These are phyloP conservation scores for Nemania diffusa DNA, from an alignment of 2,329 filamentous ascomycete species.

Conservation along the genomic window DNA sequence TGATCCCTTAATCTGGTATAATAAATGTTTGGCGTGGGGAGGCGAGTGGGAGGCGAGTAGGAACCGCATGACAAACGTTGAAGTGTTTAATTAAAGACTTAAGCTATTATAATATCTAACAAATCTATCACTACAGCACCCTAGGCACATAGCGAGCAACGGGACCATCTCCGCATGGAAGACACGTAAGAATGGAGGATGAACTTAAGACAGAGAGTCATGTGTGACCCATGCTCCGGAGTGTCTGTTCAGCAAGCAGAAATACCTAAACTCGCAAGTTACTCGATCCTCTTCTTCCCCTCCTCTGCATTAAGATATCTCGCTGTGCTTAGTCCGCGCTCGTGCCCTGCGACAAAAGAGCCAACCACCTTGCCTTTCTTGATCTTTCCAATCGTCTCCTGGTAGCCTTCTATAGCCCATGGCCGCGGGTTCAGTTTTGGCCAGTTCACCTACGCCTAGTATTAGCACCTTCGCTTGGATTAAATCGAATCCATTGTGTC, in stretches of 20 bases:
- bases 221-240: neutral
- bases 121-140: constrained; percentile 17
- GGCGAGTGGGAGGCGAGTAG: neutral
- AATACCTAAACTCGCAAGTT: constrained; percentile 3
- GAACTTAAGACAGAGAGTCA: neutral
- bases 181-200: constrained; percentile 2
- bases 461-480: constrained; percentile 34
- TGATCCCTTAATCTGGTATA: too few species aligned
- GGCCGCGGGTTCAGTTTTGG: constrained; percentile 92
- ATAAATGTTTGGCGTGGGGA: too few species aligned
- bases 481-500: neutral
- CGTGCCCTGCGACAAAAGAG: constrained; percentile 76
- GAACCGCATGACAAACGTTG: neutral
- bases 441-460: constrained; percentile 85
- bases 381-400: constrained; percentile 85
- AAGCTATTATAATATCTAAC: constrained; percentile 25
- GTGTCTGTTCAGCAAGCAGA: neutral
- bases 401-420: constrained; percentile 87
- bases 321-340: constrained; percentile 84
- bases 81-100: constrained; percentile 14
- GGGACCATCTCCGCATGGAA: neutral
- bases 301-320: constrained; percentile 89
- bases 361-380: constrained; percentile 86
- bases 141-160: neutral
- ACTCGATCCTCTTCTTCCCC: constrained; percentile 98